Evolutionary conservation across 257 asterid genomes (phyloP), one percentile per base, ranked within the genome.

Genomic region (Scutellaria baicalensis): DNA sequence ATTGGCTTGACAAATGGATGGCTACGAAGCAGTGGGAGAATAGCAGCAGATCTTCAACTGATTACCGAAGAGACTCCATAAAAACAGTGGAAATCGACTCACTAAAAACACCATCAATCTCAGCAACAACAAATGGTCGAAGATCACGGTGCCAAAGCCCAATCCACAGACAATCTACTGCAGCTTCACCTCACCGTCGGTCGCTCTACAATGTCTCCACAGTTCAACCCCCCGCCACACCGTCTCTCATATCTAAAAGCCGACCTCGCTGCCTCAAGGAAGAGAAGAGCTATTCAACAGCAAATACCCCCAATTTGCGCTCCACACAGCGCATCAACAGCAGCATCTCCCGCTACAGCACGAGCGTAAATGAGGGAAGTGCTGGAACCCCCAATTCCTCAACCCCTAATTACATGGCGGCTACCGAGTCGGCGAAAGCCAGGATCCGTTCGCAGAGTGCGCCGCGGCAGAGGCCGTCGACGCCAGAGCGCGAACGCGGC

Each of bases 391-490:
- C 66, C 59, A 48, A 62, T 52, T 66, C 75, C 14, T 65, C 78
- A 14, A 57, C 85, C 27, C 98, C 98, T 3, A 93, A 82, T 56
- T 93, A 93, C 83, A 93, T 93, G 98, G 95, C 95, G 10, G 87
- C 95, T 0, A 93, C 98, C 2, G 96, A 86, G 76, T 93, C 98
- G 5, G 95, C 95, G 0, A 90, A 88, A 69, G 95, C 98, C 0
- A 79, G 97, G 68, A 75, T 76, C 16, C 83, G 97, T 0, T 93
- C 95, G 13, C 97, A 90, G 61, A 93, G 98, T 47, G 96, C 93
- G 23, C 98, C 98, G 18, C 73, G 96, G 59, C 91, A 87, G 73
- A 83, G 98, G 79, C 86, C 90, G 0, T 71, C 89, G 8, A 92
- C 98, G 5, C 98, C 97, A 2, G 98, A 90, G 74, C 83, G 90